phyloP scores from a whole-genome alignment of 208 protist species.

The Phytomonas sp. region DNA sequence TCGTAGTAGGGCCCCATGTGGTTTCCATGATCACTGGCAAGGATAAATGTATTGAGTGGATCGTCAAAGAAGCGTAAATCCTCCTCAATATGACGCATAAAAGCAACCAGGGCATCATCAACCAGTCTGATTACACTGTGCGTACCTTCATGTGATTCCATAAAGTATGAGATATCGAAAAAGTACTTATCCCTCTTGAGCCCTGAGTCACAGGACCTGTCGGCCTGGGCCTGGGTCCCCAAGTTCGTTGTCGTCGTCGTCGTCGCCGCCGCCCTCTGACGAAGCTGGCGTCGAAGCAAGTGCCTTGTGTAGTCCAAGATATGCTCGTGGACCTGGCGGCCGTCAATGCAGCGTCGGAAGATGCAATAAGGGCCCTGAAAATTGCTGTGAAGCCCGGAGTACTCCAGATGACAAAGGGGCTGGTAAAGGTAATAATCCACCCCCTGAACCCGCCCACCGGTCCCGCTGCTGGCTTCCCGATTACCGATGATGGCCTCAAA shows the following conservation, averaged over 20 bases:
- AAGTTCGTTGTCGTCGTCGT: neutral
- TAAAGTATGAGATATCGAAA: constrained; percentile 46
- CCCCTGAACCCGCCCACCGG: constrained; percentile 16
- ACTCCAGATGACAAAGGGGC: constrained; percentile 55
- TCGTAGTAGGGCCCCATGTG: constrained; percentile 67
- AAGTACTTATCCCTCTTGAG: constrained; percentile 21
- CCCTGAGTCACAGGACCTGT: neutral
- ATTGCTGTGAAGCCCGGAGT: constrained; percentile 31
- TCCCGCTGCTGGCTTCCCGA: constrained; percentile 15
- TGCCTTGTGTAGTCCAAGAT: constrained; percentile 38
- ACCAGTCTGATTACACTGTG: constrained; percentile 37
- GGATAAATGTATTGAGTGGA: constrained; percentile 45
- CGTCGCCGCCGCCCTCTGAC: neutral
- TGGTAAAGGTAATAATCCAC: constrained; percentile 47
- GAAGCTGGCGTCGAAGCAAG: constrained; percentile 27
- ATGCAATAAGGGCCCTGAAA: constrained; percentile 60
- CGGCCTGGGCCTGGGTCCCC: neutral
- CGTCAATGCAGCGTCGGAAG: constrained; percentile 39
- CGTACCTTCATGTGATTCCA: constrained; percentile 59
- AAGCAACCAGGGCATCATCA: constrained; percentile 35
- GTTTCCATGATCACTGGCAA: constrained; percentile 53
- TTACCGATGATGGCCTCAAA: constrained; percentile 20
- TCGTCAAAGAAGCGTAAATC: constrained; percentile 54
- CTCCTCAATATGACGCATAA: constrained; percentile 31
- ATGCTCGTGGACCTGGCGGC: constrained; percentile 41